These are phyloP conservation scores for Cladobotryum mycophilum DNA, from an alignment of 2,329 filamentous ascomycete genomes.

Conservation along the genomic window DNA sequence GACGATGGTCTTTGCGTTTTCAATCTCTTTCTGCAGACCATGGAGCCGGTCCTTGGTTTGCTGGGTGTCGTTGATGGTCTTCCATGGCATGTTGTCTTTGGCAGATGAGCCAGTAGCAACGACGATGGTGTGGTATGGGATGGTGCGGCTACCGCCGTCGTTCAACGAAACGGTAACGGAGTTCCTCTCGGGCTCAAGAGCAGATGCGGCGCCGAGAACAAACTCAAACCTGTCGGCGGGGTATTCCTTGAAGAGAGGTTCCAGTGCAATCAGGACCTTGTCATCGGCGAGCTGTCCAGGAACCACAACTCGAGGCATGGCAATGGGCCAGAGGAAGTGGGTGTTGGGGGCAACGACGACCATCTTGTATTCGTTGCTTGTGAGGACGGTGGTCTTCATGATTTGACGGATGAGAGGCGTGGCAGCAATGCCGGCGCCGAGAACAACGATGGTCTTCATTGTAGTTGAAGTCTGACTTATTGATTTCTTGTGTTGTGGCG, in stretches of 20 bases:
- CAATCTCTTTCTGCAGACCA: constrained; percentile 31
- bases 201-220: constrained; percentile 41
- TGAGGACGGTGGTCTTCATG: constrained; percentile 37
- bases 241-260: constrained; percentile 43
- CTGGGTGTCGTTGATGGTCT: constrained; percentile 36
- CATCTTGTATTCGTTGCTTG: constrained; percentile 36
- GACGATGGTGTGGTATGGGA: constrained; percentile 47
- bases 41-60: constrained; percentile 35
- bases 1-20: constrained; percentile 41
- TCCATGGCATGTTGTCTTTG: constrained; percentile 43
- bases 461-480: no score
- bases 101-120: constrained; percentile 48
- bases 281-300: constrained; percentile 40
- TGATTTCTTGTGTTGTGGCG: no score
- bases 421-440: constrained; percentile 43
- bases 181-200: constrained; percentile 36
- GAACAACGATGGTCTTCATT: constrained; percentile 37
- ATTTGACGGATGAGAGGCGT: constrained; percentile 45
- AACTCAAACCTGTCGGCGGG: constrained; percentile 44
- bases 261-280: constrained; percentile 27
- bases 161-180: constrained; percentile 35
- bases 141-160: constrained; percentile 25
- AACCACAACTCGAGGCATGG: constrained; percentile 41
- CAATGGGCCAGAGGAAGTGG: constrained; percentile 44
- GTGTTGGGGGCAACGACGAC: constrained; percentile 42